phyloP scores from a whole-genome alignment of 106 monocot species.

The Acorus gramineus region DNA sequence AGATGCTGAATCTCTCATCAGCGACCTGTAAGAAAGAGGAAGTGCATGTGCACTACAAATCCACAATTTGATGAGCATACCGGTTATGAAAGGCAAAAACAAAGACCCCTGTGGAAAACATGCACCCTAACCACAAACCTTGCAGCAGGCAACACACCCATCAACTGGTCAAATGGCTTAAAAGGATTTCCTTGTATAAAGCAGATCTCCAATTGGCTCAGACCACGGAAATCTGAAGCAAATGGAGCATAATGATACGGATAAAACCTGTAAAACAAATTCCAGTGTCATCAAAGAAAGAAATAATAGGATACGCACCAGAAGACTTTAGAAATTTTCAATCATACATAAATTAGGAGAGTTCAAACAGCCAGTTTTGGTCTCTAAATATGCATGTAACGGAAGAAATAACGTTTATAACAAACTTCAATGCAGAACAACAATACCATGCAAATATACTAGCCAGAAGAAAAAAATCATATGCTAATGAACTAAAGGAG shows the following conservation, averaged over 20 bases:
- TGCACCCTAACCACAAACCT: constrained; percentile 34
- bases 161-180: constrained; percentile 96
- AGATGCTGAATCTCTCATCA: constrained; percentile 81
- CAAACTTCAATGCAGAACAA: no score
- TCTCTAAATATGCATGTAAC: no score
- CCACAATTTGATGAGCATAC: constrained; percentile 1
- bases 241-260: constrained; percentile 99
- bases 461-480: no score
- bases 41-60: constrained; percentile 56
- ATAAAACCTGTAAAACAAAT: constrained; percentile 65
- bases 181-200: constrained; percentile 93
- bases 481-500: neutral
- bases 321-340: neutral
- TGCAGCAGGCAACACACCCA: constrained; percentile 89
- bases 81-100: neutral
- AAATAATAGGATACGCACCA: neutral
- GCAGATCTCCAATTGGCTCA: constrained; percentile 74
- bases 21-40: constrained; percentile 51
- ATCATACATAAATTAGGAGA: no score
- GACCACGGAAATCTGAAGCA: constrained; percentile 91
- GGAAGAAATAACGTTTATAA: no score
- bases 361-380: no score
- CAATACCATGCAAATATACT: no score
- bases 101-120: neutral
- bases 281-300: neutral